Base-by-base conservation (phyloP, 2,329 filamentous ascomycete genomes). In the Sphaerulina musiva region DNA sequence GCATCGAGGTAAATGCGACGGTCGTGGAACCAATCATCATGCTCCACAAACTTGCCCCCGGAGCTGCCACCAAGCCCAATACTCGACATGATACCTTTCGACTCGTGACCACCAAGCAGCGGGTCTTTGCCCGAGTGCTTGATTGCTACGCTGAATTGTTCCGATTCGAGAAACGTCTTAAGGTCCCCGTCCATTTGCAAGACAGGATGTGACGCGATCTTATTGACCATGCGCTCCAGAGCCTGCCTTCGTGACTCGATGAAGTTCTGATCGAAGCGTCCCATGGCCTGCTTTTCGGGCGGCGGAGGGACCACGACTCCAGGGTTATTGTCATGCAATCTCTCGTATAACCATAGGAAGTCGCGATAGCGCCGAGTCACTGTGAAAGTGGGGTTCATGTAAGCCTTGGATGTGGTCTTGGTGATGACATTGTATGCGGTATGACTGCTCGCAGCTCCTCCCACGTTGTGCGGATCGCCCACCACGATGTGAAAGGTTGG, bases 21-120 rank as follows among this genome's bases (percentile, higher is more conserved):
- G 63, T 98, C 93, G 65, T 98, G 92, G 74, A 98, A 98, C 93
- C 92, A 98, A 74, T 98, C 93, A 69, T 98, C 93, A 68, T 97
- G 93, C 73, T 98, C 93, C 39, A 98, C 84, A 73, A 98, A 98
- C 72, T 98, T 98, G 56, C 78, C 78, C 34, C 73, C 74, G 64
- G 80, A 84, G 31, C 91, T 87, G 59, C 80, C 87, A 59, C 80
- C 87, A 58, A 93, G 80, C 20, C 89, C 89, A 31, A 62, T 88
- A 65, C 90, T 89, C 31, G 58, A 61, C 64, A 97, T 82, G 76
- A 97, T 86, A 51, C 93, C 91, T 74, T 97, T 97, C 74, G 84
- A 95, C 73, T 97, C 93, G 42, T 39, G 58, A n/a, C 49, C 51
- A 41, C 83, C 83, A 3, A 95, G 78, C 50, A 89, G 83, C 2